Evolutionary conservation across 345 rosid genomes (phyloP).

Genomic region (Hirschfeldia incana): DNA sequence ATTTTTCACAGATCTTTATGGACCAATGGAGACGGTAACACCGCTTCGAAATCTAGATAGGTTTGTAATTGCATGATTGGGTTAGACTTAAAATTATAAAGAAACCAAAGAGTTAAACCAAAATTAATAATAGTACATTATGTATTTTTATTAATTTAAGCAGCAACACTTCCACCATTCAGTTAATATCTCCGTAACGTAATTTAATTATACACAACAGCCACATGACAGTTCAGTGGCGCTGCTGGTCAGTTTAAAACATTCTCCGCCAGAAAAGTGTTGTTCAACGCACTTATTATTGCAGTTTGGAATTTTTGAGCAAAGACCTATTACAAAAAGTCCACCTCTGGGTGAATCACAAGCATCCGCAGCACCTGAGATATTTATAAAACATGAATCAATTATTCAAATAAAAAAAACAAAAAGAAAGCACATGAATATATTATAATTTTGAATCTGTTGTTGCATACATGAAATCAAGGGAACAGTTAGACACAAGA

Average conservation of each 20-base stretch:
- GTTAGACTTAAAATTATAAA: too few relatives aligned
- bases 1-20: too few relatives aligned
- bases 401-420: not conserved
- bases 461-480: not conserved
- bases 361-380: not conserved
- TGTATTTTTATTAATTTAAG: not conserved
- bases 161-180: not conserved
- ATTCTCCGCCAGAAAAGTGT: not conserved
- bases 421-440: not conserved
- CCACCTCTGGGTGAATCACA: not conserved
- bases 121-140: too few relatives aligned
- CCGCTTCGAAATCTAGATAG: too few relatives aligned
- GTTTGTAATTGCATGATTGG: too few relatives aligned
- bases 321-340: not conserved
- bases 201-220: not conserved
- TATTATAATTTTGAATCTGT: not conserved
- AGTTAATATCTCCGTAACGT: not conserved
- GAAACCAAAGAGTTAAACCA: too few relatives aligned
- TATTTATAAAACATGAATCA: not conserved
- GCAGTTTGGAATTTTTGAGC: conserved; percentile 7
- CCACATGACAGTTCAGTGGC: conserved; percentile 2
- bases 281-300: not conserved
- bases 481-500: not conserved
- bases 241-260: not conserved
- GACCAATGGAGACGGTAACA: too few relatives aligned